Evolutionary conservation across 2,329 filamentous ascomycete genomes (phyloP).

Genomic region (Sphaceloma murrayae): DNA sequence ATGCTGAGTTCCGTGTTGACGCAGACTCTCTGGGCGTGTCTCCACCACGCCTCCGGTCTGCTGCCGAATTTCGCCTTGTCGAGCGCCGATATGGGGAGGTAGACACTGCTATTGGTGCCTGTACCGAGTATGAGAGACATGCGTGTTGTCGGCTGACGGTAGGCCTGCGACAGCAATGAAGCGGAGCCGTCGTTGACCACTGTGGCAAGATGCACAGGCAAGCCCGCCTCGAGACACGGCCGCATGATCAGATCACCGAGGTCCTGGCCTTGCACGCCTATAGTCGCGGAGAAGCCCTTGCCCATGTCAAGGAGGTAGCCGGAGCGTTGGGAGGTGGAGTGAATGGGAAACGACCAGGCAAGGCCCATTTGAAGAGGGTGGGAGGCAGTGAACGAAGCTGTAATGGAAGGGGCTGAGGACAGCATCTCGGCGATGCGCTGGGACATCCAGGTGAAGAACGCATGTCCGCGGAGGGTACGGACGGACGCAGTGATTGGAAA

Average conservation of each 20-base stretch:
- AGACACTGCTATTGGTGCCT: conserved; percentile 55
- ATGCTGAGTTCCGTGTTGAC: conserved; percentile 59
- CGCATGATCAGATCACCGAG: conserved; percentile 50
- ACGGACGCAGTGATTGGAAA: conserved; percentile 49
- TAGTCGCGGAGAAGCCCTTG: conserved; percentile 53
- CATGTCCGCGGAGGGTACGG: conserved; percentile 44
- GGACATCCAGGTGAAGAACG: conserved; percentile 61
- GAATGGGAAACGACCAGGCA: conserved; percentile 58
- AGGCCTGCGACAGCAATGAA: conserved; percentile 52
- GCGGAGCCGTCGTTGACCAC: conserved; percentile 57
- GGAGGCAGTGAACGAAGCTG: conserved; percentile 23
- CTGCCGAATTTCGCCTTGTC: conserved; percentile 47
- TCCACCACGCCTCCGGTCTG: conserved; percentile 46
- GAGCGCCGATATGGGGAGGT: conserved; percentile 47
- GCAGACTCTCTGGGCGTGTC: conserved; percentile 50
- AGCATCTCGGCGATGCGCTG: conserved; percentile 48
- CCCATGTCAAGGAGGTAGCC: conserved; percentile 54
- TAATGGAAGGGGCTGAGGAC: conserved; percentile 21
- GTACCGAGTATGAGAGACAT: conserved; percentile 57
- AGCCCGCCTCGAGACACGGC: conserved; percentile 44
- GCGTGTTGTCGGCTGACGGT: conserved; percentile 50
- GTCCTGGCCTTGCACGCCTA: conserved; percentile 50
- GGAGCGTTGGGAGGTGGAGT: conserved; percentile 51
- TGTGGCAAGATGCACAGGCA: conserved; percentile 51
- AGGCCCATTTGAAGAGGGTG: conserved; percentile 47